Conservation (phyloP, 139 green algal species). For the Desmodesmus armatus region DNA sequence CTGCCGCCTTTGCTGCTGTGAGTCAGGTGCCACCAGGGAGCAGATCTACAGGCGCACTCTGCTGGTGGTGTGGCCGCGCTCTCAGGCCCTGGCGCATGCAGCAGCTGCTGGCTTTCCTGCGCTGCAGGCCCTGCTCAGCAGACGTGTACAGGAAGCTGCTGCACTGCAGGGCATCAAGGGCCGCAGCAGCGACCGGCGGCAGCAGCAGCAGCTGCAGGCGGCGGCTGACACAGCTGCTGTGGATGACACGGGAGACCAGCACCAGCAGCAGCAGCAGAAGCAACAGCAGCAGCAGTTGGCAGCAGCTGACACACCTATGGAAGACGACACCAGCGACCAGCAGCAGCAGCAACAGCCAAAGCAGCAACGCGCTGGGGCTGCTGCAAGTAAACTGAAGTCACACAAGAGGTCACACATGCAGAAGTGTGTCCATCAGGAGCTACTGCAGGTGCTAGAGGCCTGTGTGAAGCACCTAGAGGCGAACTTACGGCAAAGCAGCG, state of each 20-base stretch:
- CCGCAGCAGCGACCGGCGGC: not conserved
- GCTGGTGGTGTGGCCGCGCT: slow-evolving; percentile 34
- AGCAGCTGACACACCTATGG: not conserved
- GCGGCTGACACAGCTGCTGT: not conserved
- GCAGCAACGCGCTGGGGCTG: too few relatives aligned
- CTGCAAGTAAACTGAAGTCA: too few relatives aligned
- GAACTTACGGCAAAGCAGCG: not conserved
- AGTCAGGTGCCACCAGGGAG: slow-evolving; percentile 1
- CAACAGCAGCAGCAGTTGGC: not conserved
- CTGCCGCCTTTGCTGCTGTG: not conserved
- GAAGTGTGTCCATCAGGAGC: too few relatives aligned
- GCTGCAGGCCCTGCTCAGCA: not conserved
- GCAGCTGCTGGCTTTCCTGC: not conserved
- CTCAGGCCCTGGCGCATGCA: not conserved
- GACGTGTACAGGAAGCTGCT: not conserved
- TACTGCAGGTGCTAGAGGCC: too few relatives aligned
- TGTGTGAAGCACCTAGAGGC: not conserved
- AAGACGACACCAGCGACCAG: too few relatives aligned
- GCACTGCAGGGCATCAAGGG: not conserved
- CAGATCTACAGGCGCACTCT: slow-evolving; percentile 23
- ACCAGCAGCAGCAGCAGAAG: not conserved
- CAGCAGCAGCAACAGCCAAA: too few relatives aligned
- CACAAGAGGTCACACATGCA: too few relatives aligned
- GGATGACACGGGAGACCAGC: not conserved
- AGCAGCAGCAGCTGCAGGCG: slow-evolving; percentile 11